Conservation (phyloP, 1,139 yeast species). For the Hyphopichia buzzinii region DNA sequence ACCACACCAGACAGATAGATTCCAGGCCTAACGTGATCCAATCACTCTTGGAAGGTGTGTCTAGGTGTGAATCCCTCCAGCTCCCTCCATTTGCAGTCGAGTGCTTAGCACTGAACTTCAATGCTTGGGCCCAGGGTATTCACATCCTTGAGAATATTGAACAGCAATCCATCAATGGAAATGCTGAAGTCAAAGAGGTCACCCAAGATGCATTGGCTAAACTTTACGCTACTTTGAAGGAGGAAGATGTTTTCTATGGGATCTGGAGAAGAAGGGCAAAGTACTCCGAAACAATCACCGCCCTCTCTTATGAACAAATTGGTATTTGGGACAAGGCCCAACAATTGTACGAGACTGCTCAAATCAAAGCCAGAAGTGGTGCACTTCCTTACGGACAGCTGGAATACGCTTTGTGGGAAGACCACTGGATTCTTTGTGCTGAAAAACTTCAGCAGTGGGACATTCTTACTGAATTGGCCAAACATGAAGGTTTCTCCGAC, state of each 20-base stretch:
- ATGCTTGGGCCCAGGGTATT: conserved; percentile 91
- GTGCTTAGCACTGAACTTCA: conserved; percentile 81
- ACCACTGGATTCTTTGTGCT: conserved; percentile 96
- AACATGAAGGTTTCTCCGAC: conserved; percentile 97
- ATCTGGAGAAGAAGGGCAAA: conserved; percentile 96
- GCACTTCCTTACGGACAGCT: conserved; percentile 93
- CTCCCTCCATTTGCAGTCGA: conserved; percentile 95
- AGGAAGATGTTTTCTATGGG: conserved; percentile 96
- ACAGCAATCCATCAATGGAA: conserved; percentile 61
- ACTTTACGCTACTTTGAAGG: conserved; percentile 83
- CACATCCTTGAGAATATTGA: conserved; percentile 78
- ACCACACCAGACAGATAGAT: conserved; percentile 85
- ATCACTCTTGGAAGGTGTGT: conserved; percentile 77
- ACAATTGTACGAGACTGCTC: conserved; percentile 95
- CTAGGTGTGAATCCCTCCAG: conserved; percentile 68
- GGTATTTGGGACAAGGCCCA: conserved; percentile 96
- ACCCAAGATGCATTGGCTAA: conserved; percentile 91
- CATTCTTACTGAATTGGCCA: conserved; percentile 90
- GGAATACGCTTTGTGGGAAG: conserved; percentile 97
- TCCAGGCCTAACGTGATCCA: conserved; percentile 85
- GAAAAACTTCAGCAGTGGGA: conserved; percentile 99
- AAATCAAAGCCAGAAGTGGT: conserved; percentile 93
- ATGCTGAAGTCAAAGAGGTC: conserved; percentile 74
- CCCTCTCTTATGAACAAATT: conserved; percentile 89
- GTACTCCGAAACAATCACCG: conserved; percentile 88